Percentiles rank a stretch among this genome's conserved stretches.
These are phyloP conservation scores for Hebeloma cylindrosporum DNA, from an alignment of 768 basidiomycete genomes.

Conservation along the genomic window DNA sequence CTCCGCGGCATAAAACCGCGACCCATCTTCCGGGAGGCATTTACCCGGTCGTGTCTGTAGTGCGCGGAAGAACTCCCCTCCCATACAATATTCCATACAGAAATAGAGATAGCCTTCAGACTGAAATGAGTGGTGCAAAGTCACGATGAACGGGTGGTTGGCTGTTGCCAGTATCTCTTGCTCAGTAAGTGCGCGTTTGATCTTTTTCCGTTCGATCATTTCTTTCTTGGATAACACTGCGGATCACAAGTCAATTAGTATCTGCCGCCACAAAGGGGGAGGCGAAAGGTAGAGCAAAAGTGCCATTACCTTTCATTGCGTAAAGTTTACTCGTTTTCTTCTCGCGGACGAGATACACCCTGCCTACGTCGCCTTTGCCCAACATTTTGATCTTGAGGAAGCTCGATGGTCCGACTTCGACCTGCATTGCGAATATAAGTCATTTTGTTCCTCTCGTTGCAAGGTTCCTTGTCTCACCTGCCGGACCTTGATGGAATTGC, in stretches of 20 bases:
- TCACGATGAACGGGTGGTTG: conserved; percentile 99
- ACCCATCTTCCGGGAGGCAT: conserved; percentile 92
- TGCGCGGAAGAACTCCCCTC: conserved; percentile 98
- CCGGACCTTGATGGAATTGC: conserved; percentile 94
- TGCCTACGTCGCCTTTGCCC: conserved; percentile 98
- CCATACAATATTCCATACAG: conserved; percentile 99
- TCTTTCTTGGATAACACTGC: conserved; percentile 97
- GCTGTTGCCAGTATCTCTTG: conserved; percentile 98
- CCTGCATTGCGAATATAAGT: conserved; percentile 43
- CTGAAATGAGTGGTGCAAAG: conserved; percentile 98
- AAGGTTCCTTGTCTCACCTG: conserved; percentile 48
- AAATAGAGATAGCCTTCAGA: conserved; percentile 98
- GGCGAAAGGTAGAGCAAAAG: conserved; percentile 24
- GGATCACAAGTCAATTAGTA: conserved; percentile 39
- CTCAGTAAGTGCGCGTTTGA: conserved; percentile 97
- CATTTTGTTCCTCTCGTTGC: conserved; percentile 5
- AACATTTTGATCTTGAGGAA: conserved; percentile 97
- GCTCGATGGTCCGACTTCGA: conserved; percentile 91
- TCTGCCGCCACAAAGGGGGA: conserved; percentile 32
- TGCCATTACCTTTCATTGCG: conserved; percentile 94
- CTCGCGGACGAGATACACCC: conserved; percentile 96
- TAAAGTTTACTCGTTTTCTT: conserved; percentile 96
- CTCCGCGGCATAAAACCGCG: conserved; percentile 98
- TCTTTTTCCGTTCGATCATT: conserved; percentile 99
- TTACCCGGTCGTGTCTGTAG: conserved; percentile 96